A percentile compares a stretch with the other conserved stretches of the same genome.
Evolutionary conservation across 768 basidiomycete genomes (phyloP).

Genomic region (Mycena filopes): DNA sequence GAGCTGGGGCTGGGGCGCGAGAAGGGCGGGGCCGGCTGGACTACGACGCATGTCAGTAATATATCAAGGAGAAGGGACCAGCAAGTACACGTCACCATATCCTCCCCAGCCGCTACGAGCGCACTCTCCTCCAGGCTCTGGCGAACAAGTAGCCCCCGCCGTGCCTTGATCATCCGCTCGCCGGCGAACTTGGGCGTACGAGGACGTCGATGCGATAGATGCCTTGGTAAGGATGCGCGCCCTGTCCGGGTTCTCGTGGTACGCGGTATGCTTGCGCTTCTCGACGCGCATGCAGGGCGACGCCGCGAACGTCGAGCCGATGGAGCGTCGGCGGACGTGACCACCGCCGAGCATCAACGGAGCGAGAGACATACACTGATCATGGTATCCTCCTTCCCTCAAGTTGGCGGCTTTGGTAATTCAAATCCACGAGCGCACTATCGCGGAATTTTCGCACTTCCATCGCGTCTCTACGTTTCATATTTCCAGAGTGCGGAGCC

Average conservation of each 20-base stretch:
- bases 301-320: slow-evolving; percentile 71
- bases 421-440: too few species aligned
- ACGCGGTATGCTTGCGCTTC: slow-evolving; percentile 65
- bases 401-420: too few species aligned
- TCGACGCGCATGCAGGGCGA: slow-evolving; percentile 77
- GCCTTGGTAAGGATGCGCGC: slow-evolving; percentile 68
- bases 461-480: too few species aligned
- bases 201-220: slow-evolving; percentile 73
- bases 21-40: slow-evolving; percentile 66
- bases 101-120: slow-evolving; percentile 75
- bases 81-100: slow-evolving; percentile 62
- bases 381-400: slow-evolving; percentile 85
- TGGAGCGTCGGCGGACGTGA: slow-evolving; percentile 73
- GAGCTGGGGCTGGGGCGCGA: slow-evolving; percentile 61
- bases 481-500: too few species aligned
- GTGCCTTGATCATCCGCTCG: slow-evolving; percentile 75
- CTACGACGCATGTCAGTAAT: slow-evolving; percentile 41
- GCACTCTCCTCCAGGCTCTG: slow-evolving; percentile 76
- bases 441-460: too few species aligned
- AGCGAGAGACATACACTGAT: slow-evolving; percentile 64
- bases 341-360: slow-evolving; percentile 80
- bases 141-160: slow-evolving; percentile 68
- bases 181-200: slow-evolving; percentile 72
- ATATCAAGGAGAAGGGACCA: neutral
- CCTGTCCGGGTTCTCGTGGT: slow-evolving; percentile 55